Base-by-base conservation (phyloP, 495 filamentous ascomycete genomes). In the Aspergillus egyptiacus region DNA sequence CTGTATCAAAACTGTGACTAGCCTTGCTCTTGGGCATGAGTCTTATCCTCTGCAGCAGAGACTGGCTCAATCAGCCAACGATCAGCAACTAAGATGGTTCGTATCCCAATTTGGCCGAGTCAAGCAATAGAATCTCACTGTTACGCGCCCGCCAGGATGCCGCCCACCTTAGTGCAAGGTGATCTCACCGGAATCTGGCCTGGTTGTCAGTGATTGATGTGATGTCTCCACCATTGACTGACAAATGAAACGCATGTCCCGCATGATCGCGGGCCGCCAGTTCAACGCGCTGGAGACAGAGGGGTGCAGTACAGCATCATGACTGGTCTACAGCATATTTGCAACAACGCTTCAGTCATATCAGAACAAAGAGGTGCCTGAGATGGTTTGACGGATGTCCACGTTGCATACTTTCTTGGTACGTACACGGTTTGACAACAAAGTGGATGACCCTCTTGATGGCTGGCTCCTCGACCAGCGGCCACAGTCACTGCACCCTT, bases 111-210 rank as follows among this genome's bases (percentile, higher is more conserved):
- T 33, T 33, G 20, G 11, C 2, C 43, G 9, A 40, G 17, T 27
- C 47, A 35, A 51, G 48, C 57, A 59, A 59, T 59, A 48, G 30
- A 22, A 43, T 20, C 35, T 19, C 34, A 37, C 46, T 51, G 27
- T 57, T 60, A 60, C 47, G 58, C 58, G 58, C 58, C 58, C 51
- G 54, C 43, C 34, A 31, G 35, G 40, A 42, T 41, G 39, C 48
- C 43, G 22, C 27, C 1, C 18, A 15, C 18, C 20, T 36, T 46
- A 44, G 38, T 27, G 42, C 25, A 14, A 17, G 25, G 31, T 37
- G 51, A 46, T 46, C 41, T 47, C 49, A 34, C 35, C 28, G 35
- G 19, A n/a, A 14, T 23, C 31, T 23, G 28, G 40, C 5, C 35
- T 28, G 17, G 28, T 32, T n/a, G n/a, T n/a, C n/a, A n/a, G n/a